Base-by-base conservation (phyloP, 495 filamentous ascomycete species). In the Hypoxylon cercidicola region DNA sequence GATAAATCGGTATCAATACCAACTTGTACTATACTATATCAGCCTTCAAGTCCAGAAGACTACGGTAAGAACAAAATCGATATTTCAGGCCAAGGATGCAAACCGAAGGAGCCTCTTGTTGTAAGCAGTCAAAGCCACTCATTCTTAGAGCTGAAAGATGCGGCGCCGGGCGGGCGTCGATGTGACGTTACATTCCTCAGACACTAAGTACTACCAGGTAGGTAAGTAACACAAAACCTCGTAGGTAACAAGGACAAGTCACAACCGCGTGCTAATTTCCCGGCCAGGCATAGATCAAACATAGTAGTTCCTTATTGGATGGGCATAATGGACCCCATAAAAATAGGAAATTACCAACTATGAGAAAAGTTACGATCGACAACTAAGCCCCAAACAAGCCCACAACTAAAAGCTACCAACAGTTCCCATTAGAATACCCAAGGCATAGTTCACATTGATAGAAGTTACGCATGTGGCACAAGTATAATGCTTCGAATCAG, bases 261-360 rank as follows among this genome's bases (percentile, higher is more conserved):
- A 4, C 2, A 16, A 5, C 12, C 23, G 23, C 16, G 10, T 34
- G 13, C 32, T 48, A 59, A 66, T 66, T 52, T 61, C 63, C 63
- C 37, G 23, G 15, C 16, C 11, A 8, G 18, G 0, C 1, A 2
- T 19, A 51, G 7, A 7, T 30, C n/a, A 37, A 18, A 1, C 28
- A 25, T 19, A 21, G n/a, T n/a, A n/a, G n/a, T n/a, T n/a, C n/a
- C n/a, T n/a, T n/a, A n/a, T n/a, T n/a, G n/a, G n/a, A n/a, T n/a
- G n/a, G n/a, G n/a, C n/a, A n/a, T n/a, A n/a, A n/a, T n/a, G n/a
- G n/a, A n/a, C n/a, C 48, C 3, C 5, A 37, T 59, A 68, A 19
- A 59, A 54, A 55, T 62, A 37, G 43, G 59, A 68, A 62, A 68
- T 68, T 68, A 59, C 11, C n/a, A 57, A 0, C 13, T 11, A 59